phyloP scores from a whole-genome alignment of 176 grass and related monocot genomes.

The Aegilops longissima region DNA sequence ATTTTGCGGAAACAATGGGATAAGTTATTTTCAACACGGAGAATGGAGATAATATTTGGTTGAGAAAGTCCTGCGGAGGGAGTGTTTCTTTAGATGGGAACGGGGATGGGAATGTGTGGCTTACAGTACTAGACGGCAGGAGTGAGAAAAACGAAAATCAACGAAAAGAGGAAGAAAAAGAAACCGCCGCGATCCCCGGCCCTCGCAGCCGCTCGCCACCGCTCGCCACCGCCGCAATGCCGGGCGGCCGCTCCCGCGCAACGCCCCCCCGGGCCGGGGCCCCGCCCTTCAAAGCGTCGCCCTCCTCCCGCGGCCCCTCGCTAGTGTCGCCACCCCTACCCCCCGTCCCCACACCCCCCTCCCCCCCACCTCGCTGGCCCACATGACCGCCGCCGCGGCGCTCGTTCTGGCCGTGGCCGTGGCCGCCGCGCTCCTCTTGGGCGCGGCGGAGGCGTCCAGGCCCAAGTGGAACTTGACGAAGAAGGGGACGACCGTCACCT shows the following conservation, averaged over 20 bases:
- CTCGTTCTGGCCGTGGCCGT: constrained; percentile 5
- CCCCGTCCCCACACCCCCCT: not conserved
- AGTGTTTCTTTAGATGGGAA: too few relatives aligned
- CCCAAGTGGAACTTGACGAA: constrained; percentile 37
- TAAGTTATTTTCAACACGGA: too few relatives aligned
- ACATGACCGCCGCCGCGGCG: constrained; percentile 6
- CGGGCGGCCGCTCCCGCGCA: constrained; percentile 1
- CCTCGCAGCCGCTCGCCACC: too few relatives aligned
- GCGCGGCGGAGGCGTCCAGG: not conserved
- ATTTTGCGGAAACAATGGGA: too few relatives aligned
- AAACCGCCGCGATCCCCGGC: too few relatives aligned
- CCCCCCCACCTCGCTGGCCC: not conserved
- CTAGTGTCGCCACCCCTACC: not conserved
- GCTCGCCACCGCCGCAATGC: not conserved
- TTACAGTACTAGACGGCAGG: too few relatives aligned
- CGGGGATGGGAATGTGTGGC: too few relatives aligned
- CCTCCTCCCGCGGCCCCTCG: not conserved
- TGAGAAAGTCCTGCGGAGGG: too few relatives aligned
- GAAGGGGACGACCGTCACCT: constrained; percentile 39
- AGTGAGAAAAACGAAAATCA: too few relatives aligned
- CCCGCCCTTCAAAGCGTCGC: not conserved
- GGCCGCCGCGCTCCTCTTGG: not conserved
- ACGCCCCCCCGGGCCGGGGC: not conserved
- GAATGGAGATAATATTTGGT: too few relatives aligned
- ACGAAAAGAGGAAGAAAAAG: too few relatives aligned